Base-by-base conservation (phyloP, 805 yeast genomes). In the Debaryomyces maramus region DNA sequence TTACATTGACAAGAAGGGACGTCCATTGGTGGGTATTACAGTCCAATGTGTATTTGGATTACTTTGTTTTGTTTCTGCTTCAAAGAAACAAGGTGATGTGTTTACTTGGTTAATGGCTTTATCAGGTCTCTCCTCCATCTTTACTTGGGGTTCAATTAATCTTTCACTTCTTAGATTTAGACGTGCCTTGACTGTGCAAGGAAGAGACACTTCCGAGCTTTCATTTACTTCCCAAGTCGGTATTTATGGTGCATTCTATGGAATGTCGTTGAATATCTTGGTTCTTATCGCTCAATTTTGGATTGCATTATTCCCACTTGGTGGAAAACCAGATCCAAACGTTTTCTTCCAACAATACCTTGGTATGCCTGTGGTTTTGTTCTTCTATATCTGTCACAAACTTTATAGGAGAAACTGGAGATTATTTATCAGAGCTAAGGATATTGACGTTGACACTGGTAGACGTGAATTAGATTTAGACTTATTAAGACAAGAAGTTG, bases 231-330 rank as follows among this genome's bases (percentile, higher is more conserved):
- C 95, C 4, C 83, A 80, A 42, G 68, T 75, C 28, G 96, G 96
- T 50, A 61, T 81, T 21, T 65, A 58, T 50, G 95, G 95, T 34
- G 82, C 95, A 0, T 59, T 56, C 44, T 76, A 75, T 57, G 95
- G 93, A 39, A 53, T 77, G 13, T 42, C 63, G 18, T 63, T 88
- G 55, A 81, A 81, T 58, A 27, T 74, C 22, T 59, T 83, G 40
- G 81, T 87, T 46, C 68, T 88, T 44, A 66, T 77, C 41, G 87
- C 89, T 21, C 90, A 85, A 65, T 85, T 88, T 71, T 88, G 91
- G 88, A 73, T 83, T 43, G 90, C 93, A 5, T 65, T 85, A 30
- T 86, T 72, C 73, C 95, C 95, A 39, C 55, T 80, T 33, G 79
- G 80, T 10, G 68, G 43, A 5, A 33, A 61, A 7, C 78, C 84